Base-by-base conservation (phyloP, 2,329 filamentous ascomycete genomes). In the Botrytis squamosa region DNA sequence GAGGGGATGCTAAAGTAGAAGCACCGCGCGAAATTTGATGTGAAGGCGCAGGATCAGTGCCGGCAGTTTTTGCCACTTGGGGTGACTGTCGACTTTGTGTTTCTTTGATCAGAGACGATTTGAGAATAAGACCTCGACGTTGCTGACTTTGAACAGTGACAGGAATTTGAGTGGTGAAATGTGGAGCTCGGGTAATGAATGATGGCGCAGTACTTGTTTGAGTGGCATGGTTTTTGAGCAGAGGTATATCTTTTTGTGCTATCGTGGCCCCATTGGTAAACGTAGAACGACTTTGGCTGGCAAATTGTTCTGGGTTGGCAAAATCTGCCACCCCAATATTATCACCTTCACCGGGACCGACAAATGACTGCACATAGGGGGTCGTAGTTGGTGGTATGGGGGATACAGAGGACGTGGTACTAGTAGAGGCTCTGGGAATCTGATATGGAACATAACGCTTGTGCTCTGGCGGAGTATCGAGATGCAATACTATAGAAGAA, bases 401-500 rank as follows among this genome's bases (percentile, higher is more conserved):
- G 29, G 55, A 25, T 7, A 7, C 8, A 10, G 49, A 29, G 8
- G 52, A 57, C 4, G 10, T 25, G 36, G n/a, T 68, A 20, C 36
- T 59, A 25, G 29, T 46, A 16, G 70, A 38, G 44, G n/a, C 22
- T 60, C 38, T 25, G 33, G 40, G 38, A 9, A 40, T 44, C n/a
- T 36, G 42, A 36, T 40, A 10, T 36, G 38, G 46, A 42, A 33
- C 25, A 29, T 18, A 52, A 16, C 36, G 52, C 14, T 52, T 73
- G 2, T 70, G 44, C 46, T 73, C 65, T 8, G 71, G 65, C 18
- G 71, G 71, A 33, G 71, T 73, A 62, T 73, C 65, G n/a, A 73
- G 71, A 63, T 73, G 65, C 14, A 73, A 70, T 25, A 73, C 65
- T 70, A 73, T 73, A 49, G 71, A 73, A 44, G 71, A 73, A 29